A percentile compares a stretch with the other conserved stretches of the same genome.
These are phyloP conservation scores for Arctostaphylos glauca DNA, from an alignment of 148 eudicot genomes.

Conservation along the genomic window DNA sequence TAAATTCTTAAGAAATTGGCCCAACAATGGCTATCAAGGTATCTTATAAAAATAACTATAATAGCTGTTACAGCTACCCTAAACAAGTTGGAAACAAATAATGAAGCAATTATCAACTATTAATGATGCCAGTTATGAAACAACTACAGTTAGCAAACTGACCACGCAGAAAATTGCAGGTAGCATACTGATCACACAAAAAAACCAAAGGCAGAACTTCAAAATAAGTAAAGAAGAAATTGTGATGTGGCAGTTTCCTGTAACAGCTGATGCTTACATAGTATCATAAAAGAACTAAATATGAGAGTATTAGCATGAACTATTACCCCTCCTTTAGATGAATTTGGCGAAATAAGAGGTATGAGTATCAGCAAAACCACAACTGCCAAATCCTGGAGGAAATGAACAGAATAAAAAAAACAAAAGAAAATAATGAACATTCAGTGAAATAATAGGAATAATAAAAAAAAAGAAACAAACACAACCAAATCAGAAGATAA, in stretches of 20 bases:
- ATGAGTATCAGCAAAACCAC: slow-evolving; percentile 97
- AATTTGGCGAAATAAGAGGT: slow-evolving; percentile 96
- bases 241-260: background rate
- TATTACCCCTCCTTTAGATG: slow-evolving; percentile 99
- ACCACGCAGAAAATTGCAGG: background rate
- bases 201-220: background rate
- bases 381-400: slow-evolving; percentile 89
- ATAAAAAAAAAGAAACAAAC: slow-evolving; percentile 8
- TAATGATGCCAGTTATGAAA: background rate
- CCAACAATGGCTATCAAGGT: background rate
- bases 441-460: background rate
- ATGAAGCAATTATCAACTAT: slow-evolving; percentile 1
- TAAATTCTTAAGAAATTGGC: background rate
- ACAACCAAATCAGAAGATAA: background rate
- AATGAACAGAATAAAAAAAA: background rate
- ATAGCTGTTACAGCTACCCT: background rate
- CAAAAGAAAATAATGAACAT: background rate
- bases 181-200: background rate
- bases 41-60: slow-evolving; percentile 1
- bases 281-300: background rate
- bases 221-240: background rate
- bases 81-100: background rate
- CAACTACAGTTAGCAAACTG: background rate
- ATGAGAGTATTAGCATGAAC: slow-evolving; percentile 17
- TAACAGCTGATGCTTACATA: background rate